phyloP scores from a whole-genome alignment of 768 basidiomycete genomes.

The Mrakia blollopis region DNA sequence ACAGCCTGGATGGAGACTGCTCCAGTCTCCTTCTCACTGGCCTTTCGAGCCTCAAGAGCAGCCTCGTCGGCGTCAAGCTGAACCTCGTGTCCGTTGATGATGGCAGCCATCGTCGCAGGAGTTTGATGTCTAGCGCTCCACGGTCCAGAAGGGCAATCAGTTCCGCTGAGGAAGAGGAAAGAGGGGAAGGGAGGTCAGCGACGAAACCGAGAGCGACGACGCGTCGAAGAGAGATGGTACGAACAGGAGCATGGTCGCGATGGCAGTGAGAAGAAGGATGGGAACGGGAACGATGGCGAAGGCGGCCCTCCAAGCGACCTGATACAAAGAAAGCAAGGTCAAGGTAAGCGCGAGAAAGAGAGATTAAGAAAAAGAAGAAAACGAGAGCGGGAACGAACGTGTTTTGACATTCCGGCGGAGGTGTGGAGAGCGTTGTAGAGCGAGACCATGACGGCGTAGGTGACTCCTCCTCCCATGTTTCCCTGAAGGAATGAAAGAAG shows the following conservation, averaged over 20 bases:
- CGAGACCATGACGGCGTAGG: slow-evolving; percentile 57
- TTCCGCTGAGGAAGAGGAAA: slow-evolving; percentile 43
- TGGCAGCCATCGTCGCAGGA: slow-evolving; percentile 41
- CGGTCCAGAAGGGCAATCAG: slow-evolving; percentile 55
- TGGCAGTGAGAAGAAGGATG: slow-evolving; percentile 49
- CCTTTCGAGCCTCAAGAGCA: slow-evolving; percentile 38
- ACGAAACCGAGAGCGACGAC: not conserved
- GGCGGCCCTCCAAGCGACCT: slow-evolving; percentile 55
- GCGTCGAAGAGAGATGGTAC: not conserved
- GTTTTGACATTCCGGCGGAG: slow-evolving; percentile 17
- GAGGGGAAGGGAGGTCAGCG: not conserved
- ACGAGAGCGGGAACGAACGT: not conserved
- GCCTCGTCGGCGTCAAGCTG: slow-evolving; percentile 38
- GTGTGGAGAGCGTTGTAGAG: slow-evolving; percentile 49
- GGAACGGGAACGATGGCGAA: slow-evolving; percentile 59
- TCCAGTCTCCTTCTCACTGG: slow-evolving; percentile 36
- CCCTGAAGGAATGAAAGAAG: slow-evolving; percentile 34
- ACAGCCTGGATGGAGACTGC: slow-evolving; percentile 33
- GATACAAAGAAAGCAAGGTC: slow-evolving; percentile 32
- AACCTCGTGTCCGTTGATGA: slow-evolving; percentile 36
- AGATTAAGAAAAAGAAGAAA: not conserved
- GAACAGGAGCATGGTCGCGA: slow-evolving; percentile 44
- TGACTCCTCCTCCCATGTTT: slow-evolving; percentile 47
- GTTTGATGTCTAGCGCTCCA: slow-evolving; percentile 53
- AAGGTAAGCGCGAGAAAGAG: not conserved